Base-by-base conservation (phyloP, 2,329 filamentous ascomycete genomes). In the Aureobasidium sp. region DNA sequence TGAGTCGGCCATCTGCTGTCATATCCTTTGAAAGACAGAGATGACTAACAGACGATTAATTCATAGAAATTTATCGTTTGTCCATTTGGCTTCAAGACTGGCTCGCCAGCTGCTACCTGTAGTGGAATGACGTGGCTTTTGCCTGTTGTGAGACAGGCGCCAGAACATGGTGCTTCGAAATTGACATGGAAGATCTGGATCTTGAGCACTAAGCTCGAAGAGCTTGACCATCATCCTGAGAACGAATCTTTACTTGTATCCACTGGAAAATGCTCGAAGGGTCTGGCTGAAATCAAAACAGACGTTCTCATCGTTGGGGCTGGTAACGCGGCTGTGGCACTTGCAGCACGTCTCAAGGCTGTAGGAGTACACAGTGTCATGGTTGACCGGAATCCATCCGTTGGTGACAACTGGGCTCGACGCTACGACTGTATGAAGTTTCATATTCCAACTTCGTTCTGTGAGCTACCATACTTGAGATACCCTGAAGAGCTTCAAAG, bases 361-460 rank as follows among this genome's bases (percentile, higher is more conserved):
- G 37, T 77, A 0, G 70, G 69, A 0, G 70, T 76, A 0, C 71
- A 73, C 17, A 72, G 66, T 52, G 57, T 77, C 20, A 70, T 77
- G 29, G 59, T 72, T 13, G 75, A 78, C 20, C 67, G 66, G 3
- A 74, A 76, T 29, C 48, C 70, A 2, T 64, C 66, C 2, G 65
- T 72, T 0, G 76, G 76, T 1, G 75, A 77, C 63, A 77, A 74
- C 62, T 78, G 76, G 76, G 66, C 67, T 0, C 63, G 67, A 3
- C 71, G 76, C 3, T 77, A 78, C 53, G 75, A 78, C 51, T 41
- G 34, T 20, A 27, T 55, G 51, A 43, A 43, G 37, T 55, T 55
- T n/a, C 51, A 55, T 27, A 17, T 55, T 2, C 51, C 34, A 55
- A 55, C 51, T 36, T 39, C 51, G n/a, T 41, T 55, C 20, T 55